Evolutionary conservation across 306 rosid genomes (phyloP), one percentile per base, ranked within the genome.

Genomic region (Fagus crenata): DNA sequence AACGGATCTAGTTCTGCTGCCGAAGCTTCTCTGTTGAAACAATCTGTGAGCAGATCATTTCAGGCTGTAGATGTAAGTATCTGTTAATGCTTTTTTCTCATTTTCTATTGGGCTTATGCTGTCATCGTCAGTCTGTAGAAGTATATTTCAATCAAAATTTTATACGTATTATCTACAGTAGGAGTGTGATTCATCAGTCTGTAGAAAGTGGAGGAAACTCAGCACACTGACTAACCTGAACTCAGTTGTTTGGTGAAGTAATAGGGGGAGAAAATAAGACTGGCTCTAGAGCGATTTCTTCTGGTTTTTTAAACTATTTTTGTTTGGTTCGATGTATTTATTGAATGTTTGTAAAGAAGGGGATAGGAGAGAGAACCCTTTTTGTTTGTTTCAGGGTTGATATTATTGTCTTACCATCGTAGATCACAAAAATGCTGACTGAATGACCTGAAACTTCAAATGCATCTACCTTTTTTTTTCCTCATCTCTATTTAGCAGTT

Each of bases 11-110:
- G 89, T 70, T 86, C 97, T 74, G 85, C 76, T 65, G 67, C 85
- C 11, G 94, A 86, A 78, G 84, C 76, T 83, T 86, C 92, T 79
- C 87, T 75, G 78, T 49, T 71, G 42, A 92, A 89, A 82, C 84
- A 87, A 69, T 75, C 82, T 1, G 70, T 49, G 32, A 82, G 51
- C 67, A 84, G 85, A 84, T 85, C 86, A 49, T 85, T 78, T 71
- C 88, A 88, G 83, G 81, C 72, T 49, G 82, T 65, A 53, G 90
- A 85, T 83, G 97, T 94, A 85, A 86, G 97, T 88, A 78, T 80
- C 53, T 74, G 41, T 61, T 70, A 75, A 49, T 59, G 14, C 51
- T 3, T 75, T 35, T 74, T 22, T 55, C 28, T 70, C 70, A 28
- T 74, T n/a, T 72, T 49, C 55, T 54, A 15, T 22, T 49, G 53